Base-by-base conservation (phyloP, 2,329 filamentous ascomycete genomes). In the Aureobasidium sp. region DNA sequence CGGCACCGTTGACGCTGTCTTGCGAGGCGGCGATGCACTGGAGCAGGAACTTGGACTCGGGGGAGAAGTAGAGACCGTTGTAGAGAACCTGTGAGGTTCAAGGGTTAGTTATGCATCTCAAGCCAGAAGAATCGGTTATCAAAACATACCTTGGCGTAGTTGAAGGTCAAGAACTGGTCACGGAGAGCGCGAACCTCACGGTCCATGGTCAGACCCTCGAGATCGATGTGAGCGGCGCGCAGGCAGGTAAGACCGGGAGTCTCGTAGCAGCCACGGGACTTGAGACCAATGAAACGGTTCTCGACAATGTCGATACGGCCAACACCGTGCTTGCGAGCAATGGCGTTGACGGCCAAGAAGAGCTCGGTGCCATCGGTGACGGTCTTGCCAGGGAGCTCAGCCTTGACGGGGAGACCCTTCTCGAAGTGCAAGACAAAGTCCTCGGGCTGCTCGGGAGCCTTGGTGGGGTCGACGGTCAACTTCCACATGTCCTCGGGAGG, bases 241-340 rank as follows among this genome's bases (percentile, higher is more conserved):
- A 85, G 80, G 69, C 78, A 78, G 41, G 79, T 82, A 44, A 86
- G 75, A 62, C 78, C 83, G 1, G 83, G 83, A 11, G 83, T 81
- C 70, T 92, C 89, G 79, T 92, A 92, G 80, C 89, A 92, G 69
- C 89, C 89, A 69, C 89, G 85, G 67, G 82, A 86, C 80, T 92
- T 92, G 69, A 92, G 81, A 65, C 89, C 89, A 71, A 90, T 88
- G 79, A 88, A 90, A 59, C 89, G 83, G 78, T 89, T 89, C 74
- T 91, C 88, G 64, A 92, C 89, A 71, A 93, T 93, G 74, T 93
- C 89, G 67, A 93, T 87, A 70, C 90, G 81, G 69, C 89, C 90
- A 67, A 93, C 83, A 72, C 90, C 90, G 77, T 91, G 79, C 66
- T 79, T 81, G 73, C 84, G 82, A 66, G 84, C 90, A 66, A 93